A percentile compares a stretch with the other conserved stretches of the same genome.
phyloP scores from a whole-genome alignment of 352 stramenopile species.

The Phytopythium montanum region DNA sequence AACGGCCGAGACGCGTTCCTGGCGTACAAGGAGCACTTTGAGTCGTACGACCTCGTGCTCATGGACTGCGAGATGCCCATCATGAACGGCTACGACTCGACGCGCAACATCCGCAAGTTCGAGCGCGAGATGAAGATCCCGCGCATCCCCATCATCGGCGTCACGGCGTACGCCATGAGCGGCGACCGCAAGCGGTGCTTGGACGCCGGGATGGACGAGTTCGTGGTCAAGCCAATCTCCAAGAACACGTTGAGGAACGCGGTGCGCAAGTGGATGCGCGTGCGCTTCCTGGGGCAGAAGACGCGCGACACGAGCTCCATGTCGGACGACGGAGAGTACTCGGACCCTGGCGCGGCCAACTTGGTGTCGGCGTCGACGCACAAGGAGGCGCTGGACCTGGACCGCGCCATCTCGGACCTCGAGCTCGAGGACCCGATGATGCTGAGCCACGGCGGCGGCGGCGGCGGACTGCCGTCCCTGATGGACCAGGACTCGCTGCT shows the following conservation, averaged over 20 bases:
- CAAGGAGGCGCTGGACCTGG: conserved; percentile 72
- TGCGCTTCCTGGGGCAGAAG: conserved; percentile 64
- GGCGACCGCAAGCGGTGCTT: conserved; percentile 81
- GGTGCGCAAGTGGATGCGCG: conserved; percentile 78
- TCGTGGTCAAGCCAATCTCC: conserved; percentile 84
- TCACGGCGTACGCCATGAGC: conserved; percentile 87
- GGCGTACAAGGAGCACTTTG: conserved; percentile 73
- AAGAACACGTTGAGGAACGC: conserved; percentile 59
- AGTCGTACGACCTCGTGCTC: conserved; percentile 73
- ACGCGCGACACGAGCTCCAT: conserved; percentile 29
- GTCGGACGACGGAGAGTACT: conserved; percentile 28
- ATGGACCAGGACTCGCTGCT: conserved; percentile 39
- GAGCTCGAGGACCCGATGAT: conserved; percentile 87
- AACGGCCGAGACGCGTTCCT: conserved; percentile 69
- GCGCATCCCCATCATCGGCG: conserved; percentile 75
- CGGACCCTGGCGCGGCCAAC: conserved; percentile 32
- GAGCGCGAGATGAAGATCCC: conserved; percentile 61
- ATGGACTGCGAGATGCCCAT: conserved; percentile 90
- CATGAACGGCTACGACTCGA: conserved; percentile 82
- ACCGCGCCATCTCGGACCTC: conserved; percentile 77
- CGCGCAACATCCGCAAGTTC: conserved; percentile 64
- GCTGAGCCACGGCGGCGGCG: conserved; percentile 45
- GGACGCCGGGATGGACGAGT: conserved; percentile 83
- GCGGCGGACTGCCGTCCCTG: conserved; percentile 25
- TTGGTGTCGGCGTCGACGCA: conserved; percentile 70